Conservation (phyloP, 306 rosid species). For the Betula pendula region DNA sequence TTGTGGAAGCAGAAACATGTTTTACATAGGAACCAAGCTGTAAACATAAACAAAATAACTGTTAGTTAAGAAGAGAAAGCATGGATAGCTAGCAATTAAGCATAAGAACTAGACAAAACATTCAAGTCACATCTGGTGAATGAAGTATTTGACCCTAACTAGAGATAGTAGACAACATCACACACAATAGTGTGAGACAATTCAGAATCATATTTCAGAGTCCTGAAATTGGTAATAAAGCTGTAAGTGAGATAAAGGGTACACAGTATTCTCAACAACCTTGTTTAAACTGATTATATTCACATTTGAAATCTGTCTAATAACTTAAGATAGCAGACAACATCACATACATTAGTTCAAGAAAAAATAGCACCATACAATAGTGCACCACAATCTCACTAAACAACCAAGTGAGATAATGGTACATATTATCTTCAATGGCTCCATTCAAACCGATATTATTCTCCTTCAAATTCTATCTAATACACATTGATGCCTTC, state of each 20-base stretch:
- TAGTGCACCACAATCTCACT: background rate
- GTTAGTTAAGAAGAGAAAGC: slow-evolving; percentile 17
- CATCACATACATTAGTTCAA: background rate
- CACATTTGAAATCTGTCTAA: background rate
- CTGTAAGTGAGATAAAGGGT: background rate
- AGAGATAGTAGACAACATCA: background rate
- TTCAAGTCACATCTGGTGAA: background rate
- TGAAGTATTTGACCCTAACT: background rate
- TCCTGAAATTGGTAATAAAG: background rate
- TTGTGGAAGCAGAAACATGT: slow-evolving; percentile 44
- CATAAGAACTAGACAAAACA: background rate
- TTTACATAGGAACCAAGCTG: slow-evolving; percentile 60
- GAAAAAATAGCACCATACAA: background rate
- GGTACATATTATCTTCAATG: background rate
- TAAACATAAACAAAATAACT: slow-evolving; percentile 18
- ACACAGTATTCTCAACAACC: background rate
- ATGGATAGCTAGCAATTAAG: background rate
- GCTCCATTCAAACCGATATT: background rate
- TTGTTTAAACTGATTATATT: background rate
- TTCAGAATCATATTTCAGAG: background rate
- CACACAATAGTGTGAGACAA: background rate
- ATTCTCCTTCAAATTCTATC: background rate
- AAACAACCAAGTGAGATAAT: background rate
- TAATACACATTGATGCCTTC: no score
- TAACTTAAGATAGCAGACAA: background rate